These are phyloP conservation scores for Leptographium radiaticola DNA, from an alignment of 2,329 filamentous ascomycete species.

Conservation along the genomic window DNA sequence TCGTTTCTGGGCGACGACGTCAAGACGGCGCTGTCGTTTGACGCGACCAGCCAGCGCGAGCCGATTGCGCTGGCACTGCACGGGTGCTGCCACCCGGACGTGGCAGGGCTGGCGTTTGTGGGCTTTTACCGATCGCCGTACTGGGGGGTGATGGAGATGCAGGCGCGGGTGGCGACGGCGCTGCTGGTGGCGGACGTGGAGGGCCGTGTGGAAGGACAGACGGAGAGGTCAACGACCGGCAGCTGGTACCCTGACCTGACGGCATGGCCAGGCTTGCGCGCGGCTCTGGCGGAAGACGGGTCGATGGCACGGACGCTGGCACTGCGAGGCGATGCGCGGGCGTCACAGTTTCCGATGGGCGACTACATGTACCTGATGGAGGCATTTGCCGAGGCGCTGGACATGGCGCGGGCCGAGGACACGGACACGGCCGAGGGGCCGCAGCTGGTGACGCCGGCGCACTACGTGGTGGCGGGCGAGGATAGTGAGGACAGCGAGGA, in stretches of 20 bases:
- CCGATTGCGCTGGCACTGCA: conserved; percentile 57
- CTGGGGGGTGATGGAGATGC: conserved; percentile 82
- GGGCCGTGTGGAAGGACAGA: conserved; percentile 17
- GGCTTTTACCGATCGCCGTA: conserved; percentile 77
- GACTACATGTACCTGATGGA: conserved; percentile 70
- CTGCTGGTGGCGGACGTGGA: conserved; percentile 28
- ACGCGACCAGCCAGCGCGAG: conserved; percentile 38
- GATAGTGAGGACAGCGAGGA: too few relatives aligned
- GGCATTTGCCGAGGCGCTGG: conserved; percentile 48
- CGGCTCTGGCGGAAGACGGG: conserved; percentile 29
- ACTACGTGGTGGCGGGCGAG: conserved; percentile 26
- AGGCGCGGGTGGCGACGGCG: conserved; percentile 54
- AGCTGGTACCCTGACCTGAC: conserved; percentile 6
- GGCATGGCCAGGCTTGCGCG: conserved; percentile 17
- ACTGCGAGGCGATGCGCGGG: conserved; percentile 37
- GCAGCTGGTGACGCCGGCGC: conserved; percentile 42
- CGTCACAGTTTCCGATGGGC: conserved; percentile 68
- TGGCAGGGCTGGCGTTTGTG: conserved; percentile 61
- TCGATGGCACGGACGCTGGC: conserved; percentile 32
- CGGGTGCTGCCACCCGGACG: conserved; percentile 43
- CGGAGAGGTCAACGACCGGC: not conserved
- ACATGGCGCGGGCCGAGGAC: conserved; percentile 28
- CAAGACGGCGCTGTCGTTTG: conserved; percentile 43
- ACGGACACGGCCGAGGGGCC: conserved; percentile 23
- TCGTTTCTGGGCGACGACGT: conserved; percentile 48